phyloP scores from a whole-genome alignment of 2,329 filamentous ascomycete species.

The Fusarium citri region DNA sequence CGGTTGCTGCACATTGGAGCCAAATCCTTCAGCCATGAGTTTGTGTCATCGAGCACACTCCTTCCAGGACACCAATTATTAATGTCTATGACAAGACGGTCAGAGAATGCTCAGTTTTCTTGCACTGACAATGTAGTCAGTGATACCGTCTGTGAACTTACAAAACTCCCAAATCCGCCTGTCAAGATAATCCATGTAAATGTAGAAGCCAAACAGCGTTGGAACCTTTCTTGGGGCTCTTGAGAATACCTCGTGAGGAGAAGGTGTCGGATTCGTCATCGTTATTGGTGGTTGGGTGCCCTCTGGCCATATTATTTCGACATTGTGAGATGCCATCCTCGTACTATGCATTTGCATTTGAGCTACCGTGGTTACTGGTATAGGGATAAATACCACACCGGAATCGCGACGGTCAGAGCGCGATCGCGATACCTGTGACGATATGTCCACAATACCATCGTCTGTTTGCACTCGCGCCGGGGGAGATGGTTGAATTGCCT shows the following conservation, averaged over 20 bases:
- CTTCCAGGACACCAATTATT: slow-evolving; percentile 57
- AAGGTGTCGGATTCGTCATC: slow-evolving; percentile 13
- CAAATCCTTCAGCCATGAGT: slow-evolving; percentile 56
- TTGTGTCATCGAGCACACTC: slow-evolving; percentile 53
- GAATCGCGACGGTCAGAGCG: slow-evolving; percentile 14
- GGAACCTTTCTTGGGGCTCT: slow-evolving; percentile 42
- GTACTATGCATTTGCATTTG: background rate
- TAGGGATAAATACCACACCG: slow-evolving; percentile 14
- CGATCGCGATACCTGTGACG: slow-evolving; percentile 17
- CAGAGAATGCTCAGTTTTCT: background rate
- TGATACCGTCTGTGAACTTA: slow-evolving; percentile 39
- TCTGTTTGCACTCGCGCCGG: slow-evolving; percentile 12
- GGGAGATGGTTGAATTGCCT: slow-evolving; percentile 28
- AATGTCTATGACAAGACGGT: slow-evolving; percentile 46
- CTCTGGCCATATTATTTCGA: slow-evolving; percentile 20
- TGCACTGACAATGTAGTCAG: background rate
- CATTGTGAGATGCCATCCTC: slow-evolving; percentile 15
- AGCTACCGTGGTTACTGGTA: slow-evolving; percentile 12
- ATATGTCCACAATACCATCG: slow-evolving; percentile 34
- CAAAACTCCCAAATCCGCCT: slow-evolving; percentile 52
- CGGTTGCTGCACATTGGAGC: slow-evolving; percentile 52
- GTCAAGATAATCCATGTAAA: slow-evolving; percentile 51
- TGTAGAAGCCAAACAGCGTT: slow-evolving; percentile 48
- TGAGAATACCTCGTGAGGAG: slow-evolving; percentile 14
- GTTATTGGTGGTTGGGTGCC: slow-evolving; percentile 14